Percentiles rank a stretch among this genome's conserved stretches.
These are phyloP conservation scores for Physcomitrellopsis africana DNA, from an alignment of 225 moss, liverwort and hornwort species.

Conservation along the genomic window DNA sequence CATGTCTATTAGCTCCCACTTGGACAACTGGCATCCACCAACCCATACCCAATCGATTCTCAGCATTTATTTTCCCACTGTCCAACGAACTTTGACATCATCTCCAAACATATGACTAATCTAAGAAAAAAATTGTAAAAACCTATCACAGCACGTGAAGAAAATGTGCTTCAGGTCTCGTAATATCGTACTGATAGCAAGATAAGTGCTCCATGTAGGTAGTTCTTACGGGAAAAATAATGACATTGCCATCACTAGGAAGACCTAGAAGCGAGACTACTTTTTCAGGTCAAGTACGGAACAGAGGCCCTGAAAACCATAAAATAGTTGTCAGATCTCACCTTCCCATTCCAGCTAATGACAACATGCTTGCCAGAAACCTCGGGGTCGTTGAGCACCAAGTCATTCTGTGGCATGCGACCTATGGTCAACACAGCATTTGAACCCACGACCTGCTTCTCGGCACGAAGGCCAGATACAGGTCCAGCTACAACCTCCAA, in stretches of 20 bases:
- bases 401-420: conserved; percentile 68
- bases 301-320: not conserved
- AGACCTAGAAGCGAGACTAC: not conserved
- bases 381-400: conserved; percentile 76
- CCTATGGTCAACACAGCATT: conserved; percentile 62
- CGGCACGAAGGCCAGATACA: conserved; percentile 59
- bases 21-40: conserved; percentile 53
- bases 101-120: not conserved
- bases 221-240: no score
- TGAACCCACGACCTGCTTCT: conserved; percentile 54
- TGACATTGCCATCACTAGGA: not conserved
- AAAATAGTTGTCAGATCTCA: conserved; percentile 15
- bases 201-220: not conserved
- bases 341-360: conserved; percentile 83
- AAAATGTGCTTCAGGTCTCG: not conserved
- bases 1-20: conserved; percentile 85
- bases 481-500: conserved; percentile 84
- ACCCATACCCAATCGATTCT: not conserved
- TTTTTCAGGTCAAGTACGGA: not conserved
- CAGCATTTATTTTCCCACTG: not conserved
- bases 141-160: not conserved
- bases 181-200: not conserved
- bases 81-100: not conserved
- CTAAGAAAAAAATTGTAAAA: not conserved
- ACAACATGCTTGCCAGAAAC: conserved; percentile 81